Evolutionary conservation across 164 flowering plant species (phyloP).

Genomic region (Hamamelis virginiana): DNA sequence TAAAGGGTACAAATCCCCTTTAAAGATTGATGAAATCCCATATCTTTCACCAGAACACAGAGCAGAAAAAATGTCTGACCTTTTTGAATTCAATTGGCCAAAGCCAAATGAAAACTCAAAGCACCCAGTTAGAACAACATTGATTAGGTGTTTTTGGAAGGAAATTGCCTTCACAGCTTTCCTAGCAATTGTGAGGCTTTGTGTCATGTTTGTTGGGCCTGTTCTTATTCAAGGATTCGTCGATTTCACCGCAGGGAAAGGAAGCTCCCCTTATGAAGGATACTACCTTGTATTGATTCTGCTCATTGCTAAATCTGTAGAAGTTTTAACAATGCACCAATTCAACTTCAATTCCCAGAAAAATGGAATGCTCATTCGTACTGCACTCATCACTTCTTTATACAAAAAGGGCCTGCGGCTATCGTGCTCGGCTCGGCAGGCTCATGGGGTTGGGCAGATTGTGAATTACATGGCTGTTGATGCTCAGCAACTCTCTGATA

Average conservation of each 20-base stretch:
- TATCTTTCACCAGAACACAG: slow-evolving; percentile 68
- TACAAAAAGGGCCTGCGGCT: slow-evolving; percentile 86
- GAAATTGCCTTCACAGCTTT: slow-evolving; percentile 66
- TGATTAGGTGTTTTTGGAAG: slow-evolving; percentile 86
- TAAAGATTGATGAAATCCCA: slow-evolving; percentile 73
- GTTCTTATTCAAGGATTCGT: slow-evolving; percentile 75
- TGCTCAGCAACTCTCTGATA: slow-evolving; percentile 93
- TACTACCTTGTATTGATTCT: slow-evolving; percentile 70
- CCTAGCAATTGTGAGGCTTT: slow-evolving; percentile 61
- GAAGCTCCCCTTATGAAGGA: slow-evolving; percentile 73
- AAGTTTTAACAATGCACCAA: slow-evolving; percentile 73
- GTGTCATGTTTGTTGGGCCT: slow-evolving; percentile 89
- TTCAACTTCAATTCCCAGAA: slow-evolving; percentile 81
- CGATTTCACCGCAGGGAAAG: slow-evolving; percentile 68
- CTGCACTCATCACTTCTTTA: slow-evolving; percentile 69
- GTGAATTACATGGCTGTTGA: slow-evolving; percentile 99
- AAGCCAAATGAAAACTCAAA: slow-evolving; percentile 52
- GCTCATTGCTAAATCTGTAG: slow-evolving; percentile 64
- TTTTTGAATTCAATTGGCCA: slow-evolving; percentile 79
- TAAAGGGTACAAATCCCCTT: slow-evolving; percentile 71
- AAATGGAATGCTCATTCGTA: slow-evolving; percentile 81
- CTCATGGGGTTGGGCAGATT: slow-evolving; percentile 90
- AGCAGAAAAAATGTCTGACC: slow-evolving; percentile 65
- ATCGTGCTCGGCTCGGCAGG: slow-evolving; percentile 81
- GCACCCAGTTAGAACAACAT: slow-evolving; percentile 70